A percentile compares a stretch with the other conserved stretches of the same genome.
Conservation (phyloP, 176 grass and related monocot genomes). For the Ananas comosus region DNA sequence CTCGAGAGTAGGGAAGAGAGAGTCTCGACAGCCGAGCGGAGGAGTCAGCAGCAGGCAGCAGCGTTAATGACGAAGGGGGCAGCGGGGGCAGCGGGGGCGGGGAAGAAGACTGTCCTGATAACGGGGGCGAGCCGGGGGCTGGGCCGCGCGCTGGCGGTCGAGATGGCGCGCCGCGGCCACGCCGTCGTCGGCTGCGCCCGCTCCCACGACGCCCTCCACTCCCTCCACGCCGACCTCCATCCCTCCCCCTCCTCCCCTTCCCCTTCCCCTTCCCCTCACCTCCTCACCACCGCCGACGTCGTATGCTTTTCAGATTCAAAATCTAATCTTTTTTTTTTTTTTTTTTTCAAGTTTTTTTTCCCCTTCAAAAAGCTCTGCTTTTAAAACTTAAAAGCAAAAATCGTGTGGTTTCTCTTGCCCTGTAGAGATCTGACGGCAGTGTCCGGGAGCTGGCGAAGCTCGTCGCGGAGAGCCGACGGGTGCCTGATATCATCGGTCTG, state of each 20-base stretch:
- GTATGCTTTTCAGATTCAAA: conserved; percentile 18
- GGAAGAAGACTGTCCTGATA: conserved; percentile 65
- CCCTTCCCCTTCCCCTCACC: conserved; percentile 39
- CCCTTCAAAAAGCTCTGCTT: too few species aligned
- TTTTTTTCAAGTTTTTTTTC: too few species aligned
- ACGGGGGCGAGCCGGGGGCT: conserved; percentile 86
- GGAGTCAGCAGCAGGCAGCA: neutral
- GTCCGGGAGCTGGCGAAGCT: conserved; percentile 70
- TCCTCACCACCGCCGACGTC: conserved; percentile 61
- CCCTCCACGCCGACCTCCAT: conserved; percentile 57
- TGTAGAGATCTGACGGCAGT: conserved; percentile 78
- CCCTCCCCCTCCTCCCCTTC: conserved; percentile 25
- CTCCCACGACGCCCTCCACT: conserved; percentile 58
- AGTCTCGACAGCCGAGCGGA: neutral
- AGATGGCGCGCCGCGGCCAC: conserved; percentile 71
- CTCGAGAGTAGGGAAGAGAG: neutral
- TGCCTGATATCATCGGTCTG: conserved; percentile 90
- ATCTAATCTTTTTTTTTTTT: neutral
- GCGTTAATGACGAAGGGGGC: conserved; percentile 27
- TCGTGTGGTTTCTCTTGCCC: too few species aligned
- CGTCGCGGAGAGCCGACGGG: conserved; percentile 44
- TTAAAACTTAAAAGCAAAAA: too few species aligned
- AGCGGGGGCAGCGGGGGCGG: conserved; percentile 26
- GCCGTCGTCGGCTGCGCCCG: conserved; percentile 68
- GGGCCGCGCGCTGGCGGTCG: conserved; percentile 64